phyloP scores from a whole-genome alignment of 768 basidiomycete genomes.

The Mycena sanguinolenta region DNA sequence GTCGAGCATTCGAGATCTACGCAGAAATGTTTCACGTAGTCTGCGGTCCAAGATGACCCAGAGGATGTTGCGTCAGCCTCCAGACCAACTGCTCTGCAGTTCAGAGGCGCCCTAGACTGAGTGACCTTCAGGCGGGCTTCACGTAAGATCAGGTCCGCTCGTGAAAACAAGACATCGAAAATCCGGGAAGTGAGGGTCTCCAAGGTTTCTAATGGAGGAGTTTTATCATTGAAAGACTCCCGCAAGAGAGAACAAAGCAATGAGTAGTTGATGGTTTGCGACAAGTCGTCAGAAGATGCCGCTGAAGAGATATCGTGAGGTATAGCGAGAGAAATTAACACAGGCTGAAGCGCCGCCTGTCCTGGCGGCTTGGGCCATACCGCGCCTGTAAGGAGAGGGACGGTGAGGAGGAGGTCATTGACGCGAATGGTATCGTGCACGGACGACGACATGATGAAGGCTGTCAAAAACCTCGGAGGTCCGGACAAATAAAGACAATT shows the following conservation, averaged over 20 bases:
- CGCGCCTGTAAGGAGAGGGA: slow-evolving; percentile 57
- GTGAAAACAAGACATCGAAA: slow-evolving; percentile 52
- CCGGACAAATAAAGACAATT: too few species aligned
- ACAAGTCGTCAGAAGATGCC: slow-evolving; percentile 66
- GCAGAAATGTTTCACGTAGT: slow-evolving; percentile 43
- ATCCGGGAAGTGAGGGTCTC: slow-evolving; percentile 61
- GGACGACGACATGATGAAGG: not conserved
- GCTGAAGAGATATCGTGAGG: slow-evolving; percentile 62
- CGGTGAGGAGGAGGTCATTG: slow-evolving; percentile 60
- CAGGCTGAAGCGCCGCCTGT: slow-evolving; percentile 61
- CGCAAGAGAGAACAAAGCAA: slow-evolving; percentile 51
- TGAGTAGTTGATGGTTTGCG: slow-evolving; percentile 76
- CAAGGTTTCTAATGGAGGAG: slow-evolving; percentile 54
- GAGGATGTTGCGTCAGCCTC: slow-evolving; percentile 48
- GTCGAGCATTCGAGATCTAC: slow-evolving; percentile 62
- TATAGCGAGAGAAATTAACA: slow-evolving; percentile 66
- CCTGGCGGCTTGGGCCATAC: slow-evolving; percentile 55
- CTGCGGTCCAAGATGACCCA: slow-evolving; percentile 38
- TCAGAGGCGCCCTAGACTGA: slow-evolving; percentile 65
- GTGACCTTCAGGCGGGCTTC: slow-evolving; percentile 59
- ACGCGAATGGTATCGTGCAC: slow-evolving; percentile 56
- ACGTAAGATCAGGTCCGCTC: slow-evolving; percentile 33
- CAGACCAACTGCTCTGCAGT: slow-evolving; percentile 60
- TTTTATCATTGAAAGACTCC: slow-evolving; percentile 42
- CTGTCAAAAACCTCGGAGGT: not conserved